These are phyloP conservation scores for Penicillium cinerascens DNA, from an alignment of 495 filamentous ascomycete species.

Conservation along the genomic window DNA sequence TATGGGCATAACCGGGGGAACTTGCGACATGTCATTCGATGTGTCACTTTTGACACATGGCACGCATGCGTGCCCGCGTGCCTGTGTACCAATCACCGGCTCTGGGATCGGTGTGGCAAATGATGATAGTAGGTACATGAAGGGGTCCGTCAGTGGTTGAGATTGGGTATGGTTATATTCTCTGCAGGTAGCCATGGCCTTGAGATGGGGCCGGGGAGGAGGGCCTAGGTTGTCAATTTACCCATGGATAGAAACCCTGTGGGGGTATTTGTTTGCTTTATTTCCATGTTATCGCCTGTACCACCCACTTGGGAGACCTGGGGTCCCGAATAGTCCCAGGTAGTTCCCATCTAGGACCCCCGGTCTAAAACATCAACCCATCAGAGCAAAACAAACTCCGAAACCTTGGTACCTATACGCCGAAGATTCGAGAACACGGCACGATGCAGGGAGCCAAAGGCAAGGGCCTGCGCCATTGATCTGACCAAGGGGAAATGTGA, in stretches of 20 bases:
- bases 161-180: neutral
- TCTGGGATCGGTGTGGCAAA: slow-evolving; percentile 1
- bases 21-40: slow-evolving; percentile 2
- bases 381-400: neutral
- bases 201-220: neutral
- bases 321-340: neutral
- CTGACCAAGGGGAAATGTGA: neutral
- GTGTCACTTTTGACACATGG: slow-evolving; percentile 29
- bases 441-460: neutral
- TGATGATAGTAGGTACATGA: neutral
- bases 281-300: neutral
- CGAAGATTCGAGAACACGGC: neutral
- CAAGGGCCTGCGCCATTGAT: neutral
- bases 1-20: slow-evolving; percentile 12
- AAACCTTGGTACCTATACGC: neutral
- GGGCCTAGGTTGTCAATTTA: neutral
- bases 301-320: no score
- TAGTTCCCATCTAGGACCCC: neutral
- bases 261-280: neutral
- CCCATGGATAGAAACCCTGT: neutral
- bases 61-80: slow-evolving; percentile 16
- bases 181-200: neutral
- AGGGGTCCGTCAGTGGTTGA: neutral
- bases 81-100: neutral
- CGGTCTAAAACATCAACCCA: no score